Percentiles rank a stretch among this genome's conserved stretches.
phyloP scores from a whole-genome alignment of 805 yeast genomes.

The Lachancea sp. region DNA sequence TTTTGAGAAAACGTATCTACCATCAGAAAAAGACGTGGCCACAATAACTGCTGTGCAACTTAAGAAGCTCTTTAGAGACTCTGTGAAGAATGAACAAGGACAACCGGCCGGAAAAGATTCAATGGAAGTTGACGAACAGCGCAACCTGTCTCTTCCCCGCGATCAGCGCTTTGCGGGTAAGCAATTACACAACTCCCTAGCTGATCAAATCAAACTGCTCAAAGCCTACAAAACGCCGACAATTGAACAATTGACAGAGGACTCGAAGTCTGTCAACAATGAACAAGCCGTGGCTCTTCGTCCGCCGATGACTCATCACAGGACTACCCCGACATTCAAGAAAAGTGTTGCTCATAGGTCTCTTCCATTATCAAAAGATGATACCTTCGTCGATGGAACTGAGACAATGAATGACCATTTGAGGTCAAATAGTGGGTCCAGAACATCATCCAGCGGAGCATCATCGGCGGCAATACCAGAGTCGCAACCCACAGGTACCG shows the following conservation, averaged over 20 bases:
- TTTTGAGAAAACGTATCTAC: constrained; percentile 73
- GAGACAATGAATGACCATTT: neutral
- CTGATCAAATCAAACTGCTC: neutral
- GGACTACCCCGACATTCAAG: constrained; percentile 3
- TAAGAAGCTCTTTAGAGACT: constrained; percentile 62
- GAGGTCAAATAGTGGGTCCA: neutral
- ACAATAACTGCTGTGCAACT: constrained; percentile 84
- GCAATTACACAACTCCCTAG: neutral
- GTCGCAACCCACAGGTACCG: neutral
- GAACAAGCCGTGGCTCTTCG: neutral
- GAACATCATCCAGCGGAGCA: neutral
- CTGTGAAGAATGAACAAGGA: constrained; percentile 20
- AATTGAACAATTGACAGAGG: neutral
- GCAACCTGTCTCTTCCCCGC: neutral
- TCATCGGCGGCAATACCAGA: neutral
- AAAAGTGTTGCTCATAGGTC: neutral
- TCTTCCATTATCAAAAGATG: constrained; percentile 1
- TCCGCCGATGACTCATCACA: constrained; percentile 4
- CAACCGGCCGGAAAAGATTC: neutral
- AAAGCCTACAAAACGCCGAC: neutral
- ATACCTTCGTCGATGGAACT: constrained; percentile 1
- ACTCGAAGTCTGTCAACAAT: neutral
- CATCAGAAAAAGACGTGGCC: constrained; percentile 89
- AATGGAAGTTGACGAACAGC: neutral
- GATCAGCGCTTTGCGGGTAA: neutral